Evolutionary conservation across 208 protist genomes (phyloP).

Genomic region (Borovskyia barvae): DNA sequence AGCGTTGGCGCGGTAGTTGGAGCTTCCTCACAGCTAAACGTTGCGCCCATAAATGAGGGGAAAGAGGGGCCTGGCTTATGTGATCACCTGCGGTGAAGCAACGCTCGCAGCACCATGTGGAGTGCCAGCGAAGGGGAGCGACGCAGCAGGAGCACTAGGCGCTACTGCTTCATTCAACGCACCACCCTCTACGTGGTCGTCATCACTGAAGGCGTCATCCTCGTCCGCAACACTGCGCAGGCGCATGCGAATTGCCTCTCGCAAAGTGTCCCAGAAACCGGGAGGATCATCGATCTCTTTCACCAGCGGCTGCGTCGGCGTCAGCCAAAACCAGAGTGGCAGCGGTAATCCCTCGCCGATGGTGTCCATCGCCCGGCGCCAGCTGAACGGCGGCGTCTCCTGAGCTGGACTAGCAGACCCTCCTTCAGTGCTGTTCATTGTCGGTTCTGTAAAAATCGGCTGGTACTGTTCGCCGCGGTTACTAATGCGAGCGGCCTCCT

Average conservation of each 20-base stretch:
- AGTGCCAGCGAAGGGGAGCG: not conserved
- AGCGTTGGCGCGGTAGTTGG: too few relatives aligned
- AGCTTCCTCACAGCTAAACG: too few relatives aligned
- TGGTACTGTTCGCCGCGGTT: conserved; percentile 26
- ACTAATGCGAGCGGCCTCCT: not conserved
- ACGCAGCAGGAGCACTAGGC: not conserved
- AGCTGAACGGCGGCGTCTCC: conserved; percentile 13
- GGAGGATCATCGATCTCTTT: conserved; percentile 31
- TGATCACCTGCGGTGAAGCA: too few relatives aligned
- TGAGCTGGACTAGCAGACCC: conserved; percentile 12
- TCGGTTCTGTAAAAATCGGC: conserved; percentile 12
- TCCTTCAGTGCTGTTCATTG: not conserved
- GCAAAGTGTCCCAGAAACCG: conserved; percentile 38
- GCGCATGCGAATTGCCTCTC: conserved; percentile 35
- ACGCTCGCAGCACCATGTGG: too few relatives aligned
- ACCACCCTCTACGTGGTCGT: not conserved
- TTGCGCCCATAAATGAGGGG: too few relatives aligned
- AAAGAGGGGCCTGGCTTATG: too few relatives aligned
- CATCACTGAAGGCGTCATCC: conserved; percentile 30
- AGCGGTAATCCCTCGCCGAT: conserved; percentile 25
- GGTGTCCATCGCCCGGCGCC: conserved; percentile 14
- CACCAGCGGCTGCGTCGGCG: conserved; percentile 23
- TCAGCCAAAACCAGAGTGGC: conserved; percentile 30
- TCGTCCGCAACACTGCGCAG: conserved; percentile 41
- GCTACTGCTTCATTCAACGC: not conserved